Evolutionary conservation across 1,284 basidiomycete genomes (phyloP).

Genomic region (Mycosarcoma mackinlayi): DNA sequence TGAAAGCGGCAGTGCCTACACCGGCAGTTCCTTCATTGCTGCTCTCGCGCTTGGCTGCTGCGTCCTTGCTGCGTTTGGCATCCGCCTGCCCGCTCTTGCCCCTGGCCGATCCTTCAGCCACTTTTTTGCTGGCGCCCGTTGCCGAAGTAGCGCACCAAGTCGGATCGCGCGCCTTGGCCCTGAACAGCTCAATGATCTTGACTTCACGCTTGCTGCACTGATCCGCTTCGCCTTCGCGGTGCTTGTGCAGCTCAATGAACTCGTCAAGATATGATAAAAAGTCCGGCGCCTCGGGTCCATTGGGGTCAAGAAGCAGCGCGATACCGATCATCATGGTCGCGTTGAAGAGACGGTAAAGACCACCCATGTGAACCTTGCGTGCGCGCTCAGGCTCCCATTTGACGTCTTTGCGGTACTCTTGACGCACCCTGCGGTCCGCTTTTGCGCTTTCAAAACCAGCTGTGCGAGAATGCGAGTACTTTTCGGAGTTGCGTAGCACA

Average conservation of each 20-base stretch:
- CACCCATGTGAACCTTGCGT: constrained; percentile 60
- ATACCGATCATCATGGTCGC: constrained; percentile 65
- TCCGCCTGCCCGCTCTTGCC: constrained; percentile 13
- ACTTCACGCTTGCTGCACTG: constrained; percentile 64
- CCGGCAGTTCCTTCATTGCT: constrained; percentile 30
- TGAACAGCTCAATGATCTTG: constrained; percentile 64
- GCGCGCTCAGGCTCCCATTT: constrained; percentile 56
- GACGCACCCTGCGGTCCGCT: constrained; percentile 54
- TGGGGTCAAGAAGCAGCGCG: constrained; percentile 60
- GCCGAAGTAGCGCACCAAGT: constrained; percentile 60
- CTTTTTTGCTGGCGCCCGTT: constrained; percentile 26
- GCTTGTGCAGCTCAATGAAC: constrained; percentile 59
- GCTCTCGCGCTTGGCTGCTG: constrained; percentile 20
- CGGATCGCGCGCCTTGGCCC: constrained; percentile 58
- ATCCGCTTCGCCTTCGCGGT: constrained; percentile 53
- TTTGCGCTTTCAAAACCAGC: constrained; percentile 62
- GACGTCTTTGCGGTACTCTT: constrained; percentile 59
- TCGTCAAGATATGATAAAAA: constrained; percentile 56
- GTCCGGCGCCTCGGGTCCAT: constrained; percentile 50
- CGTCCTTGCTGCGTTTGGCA: constrained; percentile 19
- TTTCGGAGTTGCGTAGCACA: constrained; percentile 57
- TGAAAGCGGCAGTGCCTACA: constrained; percentile 46
- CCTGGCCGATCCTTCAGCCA: constrained; percentile 7
- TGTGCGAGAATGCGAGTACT: constrained; percentile 55
- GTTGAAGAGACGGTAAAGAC: constrained; percentile 64